These are phyloP conservation scores for Solanum raphanifolium DNA, from an alignment of 257 asterid genomes.

Conservation along the genomic window DNA sequence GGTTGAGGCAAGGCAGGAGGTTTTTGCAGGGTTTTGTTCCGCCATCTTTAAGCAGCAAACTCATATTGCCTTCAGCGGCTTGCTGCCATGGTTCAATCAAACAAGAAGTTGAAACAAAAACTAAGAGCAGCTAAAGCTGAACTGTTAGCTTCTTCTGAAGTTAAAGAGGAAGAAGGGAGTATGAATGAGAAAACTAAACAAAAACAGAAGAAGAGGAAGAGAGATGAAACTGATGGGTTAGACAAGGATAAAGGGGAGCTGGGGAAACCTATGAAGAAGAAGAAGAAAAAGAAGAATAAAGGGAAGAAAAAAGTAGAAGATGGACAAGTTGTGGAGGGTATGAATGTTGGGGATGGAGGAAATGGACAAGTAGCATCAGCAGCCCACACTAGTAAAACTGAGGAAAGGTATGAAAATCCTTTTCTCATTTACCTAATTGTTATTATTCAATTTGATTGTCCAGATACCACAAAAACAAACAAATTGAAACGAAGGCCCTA, in stretches of 20 bases:
- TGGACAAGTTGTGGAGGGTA: slow-evolving; percentile 6
- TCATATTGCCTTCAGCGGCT: neutral
- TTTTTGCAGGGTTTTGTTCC: neutral
- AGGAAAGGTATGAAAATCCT: slow-evolving; percentile 15
- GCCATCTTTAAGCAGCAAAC: neutral
- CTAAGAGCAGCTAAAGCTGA: slow-evolving; percentile 56
- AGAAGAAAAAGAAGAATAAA: slow-evolving; percentile 14
- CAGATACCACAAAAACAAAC: neutral
- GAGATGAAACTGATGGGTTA: slow-evolving; percentile 22
- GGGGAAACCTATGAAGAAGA: slow-evolving; percentile 17
- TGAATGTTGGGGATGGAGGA: slow-evolving; percentile 8
- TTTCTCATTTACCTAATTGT: slow-evolving; percentile 1
- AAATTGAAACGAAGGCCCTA: neutral
- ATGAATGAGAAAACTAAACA: slow-evolving; percentile 18
- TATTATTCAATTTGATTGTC: neutral
- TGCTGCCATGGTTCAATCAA: slow-evolving; percentile 56
- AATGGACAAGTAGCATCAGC: slow-evolving; percentile 7
- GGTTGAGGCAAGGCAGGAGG: neutral
- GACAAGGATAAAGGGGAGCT: slow-evolving; percentile 11
- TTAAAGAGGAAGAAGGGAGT: slow-evolving; percentile 6
- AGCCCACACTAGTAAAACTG: slow-evolving; percentile 2
- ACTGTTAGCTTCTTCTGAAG: slow-evolving; percentile 29
- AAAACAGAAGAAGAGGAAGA: slow-evolving; percentile 28
- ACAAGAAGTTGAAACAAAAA: slow-evolving; percentile 77
- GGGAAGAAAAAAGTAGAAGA: neutral